Base-by-base conservation (phyloP, 352 stramenopile species). In the Thalassiosira mediterranea region DNA sequence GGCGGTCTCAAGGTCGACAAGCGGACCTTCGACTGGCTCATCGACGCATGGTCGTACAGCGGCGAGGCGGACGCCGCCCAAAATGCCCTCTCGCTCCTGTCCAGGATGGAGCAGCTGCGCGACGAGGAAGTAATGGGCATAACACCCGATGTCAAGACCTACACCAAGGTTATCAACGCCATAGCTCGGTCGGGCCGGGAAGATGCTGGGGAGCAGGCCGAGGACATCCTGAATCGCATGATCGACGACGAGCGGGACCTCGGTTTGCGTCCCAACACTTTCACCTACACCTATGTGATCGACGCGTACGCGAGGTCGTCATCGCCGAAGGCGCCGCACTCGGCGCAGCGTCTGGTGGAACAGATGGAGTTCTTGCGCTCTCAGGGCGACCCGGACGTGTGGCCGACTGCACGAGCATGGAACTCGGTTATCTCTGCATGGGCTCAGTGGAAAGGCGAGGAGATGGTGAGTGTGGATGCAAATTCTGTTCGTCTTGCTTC, bases 21-120 rank as follows among this genome's bases (percentile, higher is more conserved):
- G 32, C 74, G 76, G 28, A 88, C 79, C 15, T 90, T 90, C 58
- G 67, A 90, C 62, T 87, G 80, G 69, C 60, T 91, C 13, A 84
- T 91, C 49, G 79, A 88, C 81, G 74, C 74, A 17, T 89, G 81
- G 81, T 72, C 81, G 2, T 84, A 83, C 72, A 87, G 72, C 19
- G 72, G 74, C 46, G 63, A 84, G 64, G 0, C 63, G 5, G 76
- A 89, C 54, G 72, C 84, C 17, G 69, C 49, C 3, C 61, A 84
- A 11, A 67, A 88, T 56, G 81, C 84, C 10, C 21, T 83, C 7
- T 42, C 29, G 11, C 68, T 91, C 19, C 46, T 91, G 5, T 60
- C 61, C 21, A 53, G 73, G 8, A 91, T 91, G 84, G 81, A 89
- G 53, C 62, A 90, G 31, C 60, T 87, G 5, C n/a, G 52, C 23